Base-by-base conservation (phyloP, 352 stramenopile genomes). In the Peronosclerospora sorghi region DNA sequence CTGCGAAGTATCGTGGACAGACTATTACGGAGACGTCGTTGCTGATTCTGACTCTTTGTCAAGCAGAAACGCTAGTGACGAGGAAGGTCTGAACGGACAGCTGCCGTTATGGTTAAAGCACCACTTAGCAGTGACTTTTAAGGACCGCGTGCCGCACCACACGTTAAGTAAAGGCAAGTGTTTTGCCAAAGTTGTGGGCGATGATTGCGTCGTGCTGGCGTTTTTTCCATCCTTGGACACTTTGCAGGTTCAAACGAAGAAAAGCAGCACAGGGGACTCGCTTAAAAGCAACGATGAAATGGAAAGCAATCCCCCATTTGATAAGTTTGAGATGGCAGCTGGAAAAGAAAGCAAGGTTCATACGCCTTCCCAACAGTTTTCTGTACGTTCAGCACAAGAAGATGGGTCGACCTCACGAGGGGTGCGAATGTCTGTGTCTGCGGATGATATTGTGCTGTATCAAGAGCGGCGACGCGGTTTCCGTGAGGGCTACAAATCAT, bases 1-100 rank as follows among this genome's bases (percentile, higher is more conserved):
- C 49, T 91, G 74, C 45, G 78, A 94, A 51, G 79, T 94, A 9
- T 63, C 68, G 23, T 94, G 81, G 81, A 89, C 81, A 6, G 81
- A 94, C 44, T 70, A 73, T 34, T 71, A 76, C 41, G 73, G 73
- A 14, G 48, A 71, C 34, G 37, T 49, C 35, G 51, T 82, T 1
- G 42, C 48, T 2, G 54, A 49, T 21, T 21, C 35, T 29, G 36
- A 51, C 20, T 29, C 37, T 4, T 29, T 42, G 21, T 32, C 37
- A 12, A 51, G 26, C 23, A 60, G 52, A 14, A 35, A 14, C n/a
- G 48, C 51, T 40, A 53, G 72, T 44, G 61, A 70, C 23, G 54
- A 73, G 48, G 59, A 42, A 13, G 59, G 77, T 47, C 57, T 70
- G 52, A 51, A 69, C 15, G 72, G 65, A 0, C 62, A 87, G 47